Conservation (phyloP, 2,329 filamentous ascomycete genomes). For the Beauveria sp. region DNA sequence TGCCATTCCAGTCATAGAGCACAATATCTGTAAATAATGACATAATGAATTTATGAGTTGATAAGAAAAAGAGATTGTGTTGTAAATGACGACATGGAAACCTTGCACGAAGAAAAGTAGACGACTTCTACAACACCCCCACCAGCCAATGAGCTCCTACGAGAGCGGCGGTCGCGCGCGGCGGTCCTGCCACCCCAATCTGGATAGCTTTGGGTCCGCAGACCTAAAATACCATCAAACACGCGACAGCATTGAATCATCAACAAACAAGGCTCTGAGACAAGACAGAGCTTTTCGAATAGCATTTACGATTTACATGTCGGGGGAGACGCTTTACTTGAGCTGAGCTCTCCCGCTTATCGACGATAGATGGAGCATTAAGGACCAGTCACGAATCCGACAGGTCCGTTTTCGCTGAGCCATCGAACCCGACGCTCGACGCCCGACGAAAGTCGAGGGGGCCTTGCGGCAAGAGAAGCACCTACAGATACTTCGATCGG, state of each 20-base stretch:
- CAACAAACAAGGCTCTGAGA: not conserved
- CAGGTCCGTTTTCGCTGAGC: not conserved
- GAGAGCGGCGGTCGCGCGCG: not conserved
- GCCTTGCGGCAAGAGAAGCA: not conserved
- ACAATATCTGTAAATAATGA: not conserved
- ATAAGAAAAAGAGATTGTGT: not conserved
- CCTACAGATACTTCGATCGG: too few species aligned
- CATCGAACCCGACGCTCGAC: not conserved
- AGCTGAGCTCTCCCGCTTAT: not conserved
- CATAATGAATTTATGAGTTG: not conserved
- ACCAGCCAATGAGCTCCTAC: slow-evolving; percentile 9
- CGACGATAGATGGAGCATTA: slow-evolving; percentile 6
- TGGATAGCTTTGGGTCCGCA: not conserved
- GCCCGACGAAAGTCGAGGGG: not conserved
- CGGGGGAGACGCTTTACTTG: too few species aligned
- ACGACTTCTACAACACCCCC: not conserved
- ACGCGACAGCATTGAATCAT: not conserved
- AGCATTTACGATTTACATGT: not conserved
- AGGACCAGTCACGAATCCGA: not conserved
- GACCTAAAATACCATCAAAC: slow-evolving; percentile 4
- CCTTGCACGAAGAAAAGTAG: too few species aligned
- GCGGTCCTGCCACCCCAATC: not conserved
- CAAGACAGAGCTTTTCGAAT: not conserved
- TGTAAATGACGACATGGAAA: too few species aligned
- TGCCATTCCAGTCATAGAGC: not conserved